Conservation (phyloP, 371 early-diverging fungal genomes). For the Coemansia sp. region DNA sequence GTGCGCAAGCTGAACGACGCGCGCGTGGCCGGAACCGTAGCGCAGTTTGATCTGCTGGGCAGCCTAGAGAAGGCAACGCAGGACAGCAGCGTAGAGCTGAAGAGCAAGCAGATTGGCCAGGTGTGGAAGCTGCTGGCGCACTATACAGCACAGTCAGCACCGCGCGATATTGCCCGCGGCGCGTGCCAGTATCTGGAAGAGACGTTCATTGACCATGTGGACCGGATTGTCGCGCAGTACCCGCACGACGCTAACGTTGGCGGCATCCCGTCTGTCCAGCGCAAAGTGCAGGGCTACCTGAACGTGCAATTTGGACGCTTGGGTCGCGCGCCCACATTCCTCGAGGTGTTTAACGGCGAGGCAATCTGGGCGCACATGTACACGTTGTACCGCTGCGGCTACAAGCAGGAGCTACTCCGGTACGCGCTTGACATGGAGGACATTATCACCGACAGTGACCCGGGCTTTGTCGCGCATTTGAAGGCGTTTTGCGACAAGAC, state of each 20-base stretch:
- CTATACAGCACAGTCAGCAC: not conserved
- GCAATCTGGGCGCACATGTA: slow-evolving; percentile 87
- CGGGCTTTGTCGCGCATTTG: slow-evolving; percentile 65
- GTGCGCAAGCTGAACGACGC: slow-evolving; percentile 56
- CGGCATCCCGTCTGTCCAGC: slow-evolving; percentile 67
- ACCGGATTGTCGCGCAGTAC: slow-evolving; percentile 58
- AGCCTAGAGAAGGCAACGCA: slow-evolving; percentile 31
- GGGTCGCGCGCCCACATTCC: slow-evolving; percentile 52
- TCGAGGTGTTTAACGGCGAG: slow-evolving; percentile 58
- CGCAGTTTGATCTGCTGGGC: slow-evolving; percentile 30
- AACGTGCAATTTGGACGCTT: slow-evolving; percentile 59
- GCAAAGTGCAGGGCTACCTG: slow-evolving; percentile 67
- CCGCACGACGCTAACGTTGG: slow-evolving; percentile 67
- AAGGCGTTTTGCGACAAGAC: slow-evolving; percentile 59
- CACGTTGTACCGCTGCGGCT: slow-evolving; percentile 74
- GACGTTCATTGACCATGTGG: slow-evolving; percentile 57
- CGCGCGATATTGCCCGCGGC: slow-evolving; percentile 4
- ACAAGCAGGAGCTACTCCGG: slow-evolving; percentile 61
- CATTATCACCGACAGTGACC: slow-evolving; percentile 56
- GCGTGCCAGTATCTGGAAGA: slow-evolving; percentile 48
- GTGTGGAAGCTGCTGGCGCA: slow-evolving; percentile 31
- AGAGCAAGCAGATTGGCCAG: slow-evolving; percentile 45
- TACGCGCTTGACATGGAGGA: slow-evolving; percentile 61
- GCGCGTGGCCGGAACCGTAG: slow-evolving; percentile 39
- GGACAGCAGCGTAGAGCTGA: slow-evolving; percentile 38